Evolutionary conservation across 768 basidiomycete genomes (phyloP).

Genomic region (Leccinum variicolor): DNA sequence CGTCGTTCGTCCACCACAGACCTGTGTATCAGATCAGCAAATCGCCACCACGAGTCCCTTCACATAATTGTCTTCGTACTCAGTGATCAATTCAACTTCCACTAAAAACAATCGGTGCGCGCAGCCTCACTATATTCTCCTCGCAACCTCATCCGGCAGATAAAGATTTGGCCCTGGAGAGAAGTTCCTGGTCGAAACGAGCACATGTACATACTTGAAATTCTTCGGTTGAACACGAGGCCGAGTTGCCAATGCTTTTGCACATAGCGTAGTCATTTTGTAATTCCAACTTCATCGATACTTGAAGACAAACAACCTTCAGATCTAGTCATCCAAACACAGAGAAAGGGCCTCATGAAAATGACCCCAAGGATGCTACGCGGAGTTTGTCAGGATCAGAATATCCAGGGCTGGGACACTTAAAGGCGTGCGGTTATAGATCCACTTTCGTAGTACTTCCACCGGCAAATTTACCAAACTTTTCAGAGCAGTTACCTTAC

Average conservation of each 20-base stretch:
- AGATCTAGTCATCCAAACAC: constrained; percentile 11
- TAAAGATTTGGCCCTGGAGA: constrained; percentile 7
- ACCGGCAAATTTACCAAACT: constrained; percentile 5
- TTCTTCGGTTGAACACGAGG: constrained; percentile 17
- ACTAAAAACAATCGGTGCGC: neutral
- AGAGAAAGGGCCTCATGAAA: constrained; percentile 1
- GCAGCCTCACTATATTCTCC: neutral
- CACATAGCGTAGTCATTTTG: constrained; percentile 5
- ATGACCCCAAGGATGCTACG: constrained; percentile 8
- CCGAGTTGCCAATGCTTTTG: neutral
- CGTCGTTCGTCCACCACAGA: constrained; percentile 10
- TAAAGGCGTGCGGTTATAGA: neutral
- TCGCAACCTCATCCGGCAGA: neutral
- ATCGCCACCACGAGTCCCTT: neutral
- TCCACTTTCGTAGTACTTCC: neutral
- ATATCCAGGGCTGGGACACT: constrained; percentile 9
- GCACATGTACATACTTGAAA: neutral
- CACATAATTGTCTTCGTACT: neutral
- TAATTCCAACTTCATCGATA: constrained; percentile 14
- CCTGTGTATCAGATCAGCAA: constrained; percentile 7
- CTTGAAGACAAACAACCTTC: constrained; percentile 7
- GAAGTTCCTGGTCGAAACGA: constrained; percentile 4
- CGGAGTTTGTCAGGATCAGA: constrained; percentile 19
- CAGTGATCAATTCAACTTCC: neutral
- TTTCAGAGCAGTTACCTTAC: constrained; percentile 14